Base-by-base conservation (phyloP, 148 eudicot species). In the Mesembryanthemum crystallinum region DNA sequence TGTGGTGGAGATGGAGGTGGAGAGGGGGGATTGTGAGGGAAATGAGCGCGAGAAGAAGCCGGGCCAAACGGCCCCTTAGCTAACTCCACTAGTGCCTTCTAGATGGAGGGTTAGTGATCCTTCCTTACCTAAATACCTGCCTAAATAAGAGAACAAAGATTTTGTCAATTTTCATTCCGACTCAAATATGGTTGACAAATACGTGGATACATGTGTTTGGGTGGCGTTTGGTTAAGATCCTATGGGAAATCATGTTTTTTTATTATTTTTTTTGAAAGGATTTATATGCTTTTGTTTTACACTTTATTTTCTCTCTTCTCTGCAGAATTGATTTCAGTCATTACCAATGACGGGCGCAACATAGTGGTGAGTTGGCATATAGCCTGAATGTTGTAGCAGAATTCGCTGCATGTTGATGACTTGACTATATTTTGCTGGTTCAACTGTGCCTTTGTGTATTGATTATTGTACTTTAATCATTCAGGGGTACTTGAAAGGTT, bases 321-420 rank as follows among this genome's bases (percentile, higher is more conserved):
- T 88, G 81, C 81, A 94, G 98, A 94, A 82, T 74, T 81, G 77
- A 90, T 94, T 76, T 94, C 97, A 61, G 81, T 94, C 21, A 90
- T 94, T 54, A 94, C 98, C 62, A 94, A 94, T 89, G 97, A 91
- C 74, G 97, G 98, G 23, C 93, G 97, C 66, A 91, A 94, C 78
- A 94, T 92, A 65, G 92, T 93, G 89, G 98, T 94, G 78, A 90
- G 97, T 81, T 78, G 63, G 64, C 65, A 30, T 37, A 9, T 28
- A 18, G 32, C 72, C 45, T 58, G 27, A 32, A 24, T n/a, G 55
- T 69, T 0, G 33, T n/a, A 59, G 64, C 73, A 58, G 17, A 43
- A 58, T 67, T 35, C 28, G 51, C 28, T 67, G 49, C 45, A 64
- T 66, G 25, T 9, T 29, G 58, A 39, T 8, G 65, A 57, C 70